Conservation (phyloP, 768 basidiomycete species). For the Tephrocybe sp. region DNA sequence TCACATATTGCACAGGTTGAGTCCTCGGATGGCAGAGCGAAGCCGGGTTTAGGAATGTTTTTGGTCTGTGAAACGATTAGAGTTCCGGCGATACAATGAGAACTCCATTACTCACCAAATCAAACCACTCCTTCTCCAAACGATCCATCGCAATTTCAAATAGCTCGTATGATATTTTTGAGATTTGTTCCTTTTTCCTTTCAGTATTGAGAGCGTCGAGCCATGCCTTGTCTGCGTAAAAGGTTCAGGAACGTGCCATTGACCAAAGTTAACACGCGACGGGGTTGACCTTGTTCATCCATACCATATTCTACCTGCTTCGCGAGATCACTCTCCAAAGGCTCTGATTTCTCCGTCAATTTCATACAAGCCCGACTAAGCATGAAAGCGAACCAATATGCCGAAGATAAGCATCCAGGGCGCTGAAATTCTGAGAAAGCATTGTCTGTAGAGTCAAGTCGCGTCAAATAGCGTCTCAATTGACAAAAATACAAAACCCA, state of each 20-base stretch:
- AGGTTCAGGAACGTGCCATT: background rate
- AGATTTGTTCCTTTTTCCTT: conserved; percentile 72
- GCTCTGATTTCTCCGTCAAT: conserved; percentile 54
- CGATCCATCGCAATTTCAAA: conserved; percentile 98
- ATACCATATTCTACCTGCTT: conserved; percentile 98
- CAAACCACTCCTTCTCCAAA: conserved; percentile 99
- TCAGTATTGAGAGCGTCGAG: conserved; percentile 82
- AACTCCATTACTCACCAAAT: conserved; percentile 75
- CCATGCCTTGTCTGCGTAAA: conserved; percentile 85
- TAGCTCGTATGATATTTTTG: conserved; percentile 74
- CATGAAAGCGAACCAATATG: conserved; percentile 67
- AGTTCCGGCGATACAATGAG: too few species aligned
- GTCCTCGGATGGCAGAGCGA: conserved; percentile 90
- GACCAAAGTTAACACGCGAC: conserved; percentile 7
- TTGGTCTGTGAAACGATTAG: conserved; percentile 69
- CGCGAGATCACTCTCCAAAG: conserved; percentile 88
- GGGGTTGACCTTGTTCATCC: conserved; percentile 88
- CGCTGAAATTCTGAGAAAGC: conserved; percentile 71
- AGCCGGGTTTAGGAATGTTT: conserved; percentile 85
- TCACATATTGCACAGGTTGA: conserved; percentile 97
- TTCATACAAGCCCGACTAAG: conserved; percentile 6
- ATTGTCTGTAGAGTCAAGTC: conserved; percentile 33
- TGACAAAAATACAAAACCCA: conserved; percentile 34
- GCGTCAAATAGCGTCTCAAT: conserved; percentile 1
- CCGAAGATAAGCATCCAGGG: conserved; percentile 87